Percentiles rank a stretch among this genome's conserved stretches.
Conservation (phyloP, 148 eudicot genomes). For the Dysphania ambrosioides region DNA sequence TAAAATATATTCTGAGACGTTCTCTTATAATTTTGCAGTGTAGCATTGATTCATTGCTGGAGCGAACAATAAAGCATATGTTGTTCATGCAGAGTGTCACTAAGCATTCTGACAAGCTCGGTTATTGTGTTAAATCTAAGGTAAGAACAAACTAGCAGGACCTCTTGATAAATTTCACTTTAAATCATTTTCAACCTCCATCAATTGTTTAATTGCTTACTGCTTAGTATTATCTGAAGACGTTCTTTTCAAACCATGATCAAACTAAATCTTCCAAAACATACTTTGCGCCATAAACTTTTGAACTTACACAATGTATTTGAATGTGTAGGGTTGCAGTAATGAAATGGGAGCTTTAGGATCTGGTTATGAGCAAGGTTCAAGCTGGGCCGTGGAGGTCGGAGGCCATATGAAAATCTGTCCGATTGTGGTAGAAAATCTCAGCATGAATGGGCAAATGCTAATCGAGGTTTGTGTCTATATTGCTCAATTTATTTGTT, state of each 20-base stretch:
- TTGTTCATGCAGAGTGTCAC: slow-evolving; percentile 71
- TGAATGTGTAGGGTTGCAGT: slow-evolving; percentile 46
- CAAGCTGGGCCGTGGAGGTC: slow-evolving; percentile 97
- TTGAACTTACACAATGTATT: slow-evolving; percentile 18
- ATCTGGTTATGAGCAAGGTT: slow-evolving; percentile 64
- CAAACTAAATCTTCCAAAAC: background rate
- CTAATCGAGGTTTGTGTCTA: slow-evolving; percentile 56
- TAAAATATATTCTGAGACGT: slow-evolving; percentile 26
- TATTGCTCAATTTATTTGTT: background rate
- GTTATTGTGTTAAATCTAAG: slow-evolving; percentile 51
- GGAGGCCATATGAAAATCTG: slow-evolving; percentile 69
- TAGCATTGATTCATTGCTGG: slow-evolving; percentile 90
- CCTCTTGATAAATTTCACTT: background rate
- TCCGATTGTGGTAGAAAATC: slow-evolving; percentile 74
- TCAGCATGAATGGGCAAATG: slow-evolving; percentile 69
- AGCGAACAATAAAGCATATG: slow-evolving; percentile 93
- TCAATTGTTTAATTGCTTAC: background rate
- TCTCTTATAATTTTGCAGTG: slow-evolving; percentile 50
- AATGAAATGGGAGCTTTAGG: slow-evolving; percentile 49
- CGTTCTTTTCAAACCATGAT: background rate
- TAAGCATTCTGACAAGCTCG: slow-evolving; percentile 77
- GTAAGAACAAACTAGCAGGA: slow-evolving; percentile 31
- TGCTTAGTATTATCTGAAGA: background rate
- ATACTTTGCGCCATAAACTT: too few species aligned
- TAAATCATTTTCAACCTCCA: background rate